A percentile compares a stretch with the other conserved stretches of the same genome.
These are phyloP conservation scores for Paraglomus occultum DNA, from an alignment of 192 early-diverging fungal species.

Conservation along the genomic window DNA sequence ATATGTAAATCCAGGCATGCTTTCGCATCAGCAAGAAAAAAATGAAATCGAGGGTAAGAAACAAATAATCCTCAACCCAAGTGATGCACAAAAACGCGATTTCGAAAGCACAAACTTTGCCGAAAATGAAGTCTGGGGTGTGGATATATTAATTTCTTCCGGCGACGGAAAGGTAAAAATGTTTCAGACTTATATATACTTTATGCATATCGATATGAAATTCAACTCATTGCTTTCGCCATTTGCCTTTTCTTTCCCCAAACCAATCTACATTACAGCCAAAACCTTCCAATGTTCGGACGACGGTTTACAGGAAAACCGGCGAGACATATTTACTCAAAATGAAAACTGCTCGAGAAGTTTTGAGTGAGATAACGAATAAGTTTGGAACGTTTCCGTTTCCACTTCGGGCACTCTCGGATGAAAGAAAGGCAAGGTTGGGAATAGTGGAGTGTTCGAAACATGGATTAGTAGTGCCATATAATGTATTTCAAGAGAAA, in stretches of 20 bases:
- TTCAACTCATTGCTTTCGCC: neutral
- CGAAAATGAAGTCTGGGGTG: conserved; percentile 90
- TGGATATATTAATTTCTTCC: conserved; percentile 86
- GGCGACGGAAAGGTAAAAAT: conserved; percentile 85
- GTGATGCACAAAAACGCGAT: conserved; percentile 69
- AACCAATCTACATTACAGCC: conserved; percentile 1
- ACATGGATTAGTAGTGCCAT: conserved; percentile 77
- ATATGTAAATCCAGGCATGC: conserved; percentile 48
- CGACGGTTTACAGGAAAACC: conserved; percentile 91
- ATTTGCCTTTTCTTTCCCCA: neutral
- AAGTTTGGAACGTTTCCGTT: conserved; percentile 89
- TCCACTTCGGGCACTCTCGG: conserved; percentile 77
- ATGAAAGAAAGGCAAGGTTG: conserved; percentile 90
- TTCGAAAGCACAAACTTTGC: conserved; percentile 65
- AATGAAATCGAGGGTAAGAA: conserved; percentile 91
- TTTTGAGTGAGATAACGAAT: conserved; percentile 70
- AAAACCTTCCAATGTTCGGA: conserved; percentile 50
- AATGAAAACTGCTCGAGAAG: conserved; percentile 77
- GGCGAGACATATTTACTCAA: conserved; percentile 79
- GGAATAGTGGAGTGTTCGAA: conserved; percentile 89
- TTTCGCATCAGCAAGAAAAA: conserved; percentile 82
- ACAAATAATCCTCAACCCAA: conserved; percentile 90
- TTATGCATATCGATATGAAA: no score
- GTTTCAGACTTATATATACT: conserved; percentile 27
- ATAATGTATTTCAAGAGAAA: conserved; percentile 83